Conservation (phyloP, 257 asterid species). For the Lithospermum erythrorhizon region DNA sequence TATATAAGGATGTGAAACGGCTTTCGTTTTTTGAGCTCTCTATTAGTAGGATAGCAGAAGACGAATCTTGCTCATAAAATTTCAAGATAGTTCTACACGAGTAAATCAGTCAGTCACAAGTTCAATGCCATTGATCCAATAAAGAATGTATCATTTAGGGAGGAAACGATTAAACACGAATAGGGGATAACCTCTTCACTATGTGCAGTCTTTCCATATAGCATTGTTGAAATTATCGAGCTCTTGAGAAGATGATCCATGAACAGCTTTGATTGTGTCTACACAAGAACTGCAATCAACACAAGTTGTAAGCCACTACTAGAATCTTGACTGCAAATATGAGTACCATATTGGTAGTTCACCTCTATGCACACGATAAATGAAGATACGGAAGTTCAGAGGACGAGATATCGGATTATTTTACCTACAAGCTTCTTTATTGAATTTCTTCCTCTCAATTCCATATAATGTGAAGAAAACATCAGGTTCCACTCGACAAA, state of each 20-base stretch:
- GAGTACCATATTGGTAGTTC: not conserved
- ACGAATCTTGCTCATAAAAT: not conserved
- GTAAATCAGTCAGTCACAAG: not conserved
- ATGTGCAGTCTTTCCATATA: constrained; percentile 30
- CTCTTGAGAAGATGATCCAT: constrained; percentile 61
- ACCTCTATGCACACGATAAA: not conserved
- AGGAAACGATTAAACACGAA: not conserved
- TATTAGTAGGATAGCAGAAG: too few species aligned
- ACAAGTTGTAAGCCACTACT: not conserved
- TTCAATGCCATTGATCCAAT: not conserved
- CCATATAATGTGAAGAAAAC: constrained; percentile 54
- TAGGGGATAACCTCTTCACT: constrained; percentile 8
- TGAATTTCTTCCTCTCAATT: constrained; percentile 64
- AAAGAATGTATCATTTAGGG: not conserved
- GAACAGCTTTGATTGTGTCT: constrained; percentile 73
- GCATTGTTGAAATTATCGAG: constrained; percentile 57
- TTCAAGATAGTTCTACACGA: not conserved
- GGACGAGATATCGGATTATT: not conserved
- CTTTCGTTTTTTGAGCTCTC: not conserved
- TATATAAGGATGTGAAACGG: not conserved
- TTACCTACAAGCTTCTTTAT: constrained; percentile 96
- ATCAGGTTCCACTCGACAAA: constrained; percentile 84
- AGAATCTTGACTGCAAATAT: not conserved
- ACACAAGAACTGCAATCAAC: constrained; percentile 49
- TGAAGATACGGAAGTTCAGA: not conserved